These are phyloP conservation scores for Phytomonas sp. DNA, from an alignment of 208 protist genomes.

Conservation along the genomic window DNA sequence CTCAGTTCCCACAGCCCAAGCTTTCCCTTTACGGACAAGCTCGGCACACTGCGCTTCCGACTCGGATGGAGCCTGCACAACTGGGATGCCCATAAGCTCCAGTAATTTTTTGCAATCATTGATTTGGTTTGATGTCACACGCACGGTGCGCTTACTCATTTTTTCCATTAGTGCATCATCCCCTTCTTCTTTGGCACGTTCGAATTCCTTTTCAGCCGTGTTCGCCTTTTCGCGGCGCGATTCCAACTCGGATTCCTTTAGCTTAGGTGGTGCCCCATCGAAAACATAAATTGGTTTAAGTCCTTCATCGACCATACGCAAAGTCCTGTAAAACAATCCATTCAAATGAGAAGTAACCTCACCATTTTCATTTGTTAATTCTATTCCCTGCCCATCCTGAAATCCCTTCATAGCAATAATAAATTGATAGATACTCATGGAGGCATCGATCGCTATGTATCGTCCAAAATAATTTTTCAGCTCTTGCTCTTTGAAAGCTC, in stretches of 20 bases:
- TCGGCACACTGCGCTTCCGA: slow-evolving; percentile 99
- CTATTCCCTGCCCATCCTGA: slow-evolving; percentile 76
- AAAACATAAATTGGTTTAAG: slow-evolving; percentile 99
- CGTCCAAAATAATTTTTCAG: slow-evolving; percentile 97
- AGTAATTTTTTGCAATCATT: slow-evolving; percentile 98
- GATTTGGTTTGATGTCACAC: slow-evolving; percentile 93
- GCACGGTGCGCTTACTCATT: slow-evolving; percentile 92
- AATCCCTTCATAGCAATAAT: slow-evolving; percentile 93
- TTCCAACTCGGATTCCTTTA: slow-evolving; percentile 94
- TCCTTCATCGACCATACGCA: slow-evolving; percentile 96
- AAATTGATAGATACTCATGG: slow-evolving; percentile 99
- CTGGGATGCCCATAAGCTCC: slow-evolving; percentile 97
- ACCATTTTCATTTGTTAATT: slow-evolving; percentile 94
- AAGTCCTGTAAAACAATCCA: slow-evolving; percentile 96
- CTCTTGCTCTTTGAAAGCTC: slow-evolving; percentile 86
- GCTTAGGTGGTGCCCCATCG: slow-evolving; percentile 97
- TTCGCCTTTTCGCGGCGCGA: slow-evolving; percentile 87
- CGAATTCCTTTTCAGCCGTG: slow-evolving; percentile 90
- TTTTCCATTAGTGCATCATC: slow-evolving; percentile 91
- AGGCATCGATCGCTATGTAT: slow-evolving; percentile 99
- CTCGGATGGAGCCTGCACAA: slow-evolving; percentile 95
- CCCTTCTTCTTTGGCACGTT: slow-evolving; percentile 82
- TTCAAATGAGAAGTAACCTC: slow-evolving; percentile 97
- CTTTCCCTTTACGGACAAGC: slow-evolving; percentile 90
- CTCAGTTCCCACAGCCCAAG: slow-evolving; percentile 97